Evolutionary conservation across 2,329 filamentous ascomycete genomes (phyloP).

Genomic region (Didymella segeticola): DNA sequence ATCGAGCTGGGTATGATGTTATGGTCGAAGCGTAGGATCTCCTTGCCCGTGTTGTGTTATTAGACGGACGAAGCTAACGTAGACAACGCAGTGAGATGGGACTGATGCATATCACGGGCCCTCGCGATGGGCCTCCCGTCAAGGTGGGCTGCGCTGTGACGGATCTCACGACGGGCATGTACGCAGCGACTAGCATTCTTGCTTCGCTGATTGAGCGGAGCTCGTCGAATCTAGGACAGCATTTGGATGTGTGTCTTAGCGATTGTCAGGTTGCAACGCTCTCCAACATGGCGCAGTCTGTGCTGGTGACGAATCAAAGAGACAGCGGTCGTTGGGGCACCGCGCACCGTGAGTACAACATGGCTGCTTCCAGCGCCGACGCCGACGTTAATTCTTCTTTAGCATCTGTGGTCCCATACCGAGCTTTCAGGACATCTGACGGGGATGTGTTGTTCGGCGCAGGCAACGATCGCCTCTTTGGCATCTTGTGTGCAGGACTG

Average conservation of each 20-base stretch:
- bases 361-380: not conserved
- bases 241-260: slow-evolving; percentile 87
- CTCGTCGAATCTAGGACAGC: slow-evolving; percentile 81
- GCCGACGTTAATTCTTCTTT: slow-evolving; percentile 11
- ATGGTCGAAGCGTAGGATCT: slow-evolving; percentile 82
- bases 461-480: slow-evolving; percentile 68
- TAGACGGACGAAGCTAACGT: not conserved
- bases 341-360: slow-evolving; percentile 74
- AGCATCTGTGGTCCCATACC: slow-evolving; percentile 95
- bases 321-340: slow-evolving; percentile 94
- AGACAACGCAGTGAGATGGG: slow-evolving; percentile 72
- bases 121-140: slow-evolving; percentile 84
- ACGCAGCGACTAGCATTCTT: slow-evolving; percentile 94
- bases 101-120: slow-evolving; percentile 96
- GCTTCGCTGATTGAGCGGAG: slow-evolving; percentile 80
- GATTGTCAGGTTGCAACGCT: slow-evolving; percentile 94
- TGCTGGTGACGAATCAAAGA: slow-evolving; percentile 82
- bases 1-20: slow-evolving; percentile 93
- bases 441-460: slow-evolving; percentile 69
- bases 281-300: slow-evolving; percentile 90
- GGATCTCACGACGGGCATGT: slow-evolving; percentile 91
- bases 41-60: not conserved
- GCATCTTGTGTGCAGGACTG: slow-evolving; percentile 64
- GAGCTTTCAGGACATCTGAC: slow-evolving; percentile 72
- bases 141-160: slow-evolving; percentile 99